phyloP scores from a whole-genome alignment of 2,329 filamentous ascomycete species.

The Trichoderma asperellum region DNA sequence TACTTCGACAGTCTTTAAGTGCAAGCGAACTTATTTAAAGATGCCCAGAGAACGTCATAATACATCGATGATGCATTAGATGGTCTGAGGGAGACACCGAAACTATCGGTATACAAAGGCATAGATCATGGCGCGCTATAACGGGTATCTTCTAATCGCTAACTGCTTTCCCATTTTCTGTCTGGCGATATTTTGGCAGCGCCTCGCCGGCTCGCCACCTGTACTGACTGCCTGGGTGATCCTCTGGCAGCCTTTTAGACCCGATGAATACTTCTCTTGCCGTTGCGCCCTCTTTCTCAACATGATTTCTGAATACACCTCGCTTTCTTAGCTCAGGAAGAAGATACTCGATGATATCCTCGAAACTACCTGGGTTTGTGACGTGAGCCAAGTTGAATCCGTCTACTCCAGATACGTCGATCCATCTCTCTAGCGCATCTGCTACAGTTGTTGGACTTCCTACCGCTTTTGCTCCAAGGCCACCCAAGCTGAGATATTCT shows the following conservation, averaged over 20 bases:
- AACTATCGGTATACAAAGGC: neutral
- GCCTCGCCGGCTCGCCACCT: conserved; percentile 30
- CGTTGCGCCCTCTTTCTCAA: conserved; percentile 30
- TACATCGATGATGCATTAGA: neutral
- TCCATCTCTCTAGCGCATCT: conserved; percentile 53
- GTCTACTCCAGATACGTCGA: conserved; percentile 40
- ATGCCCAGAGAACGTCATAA: neutral
- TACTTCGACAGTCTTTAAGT: neutral
- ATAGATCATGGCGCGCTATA: neutral
- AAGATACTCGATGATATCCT: conserved; percentile 64
- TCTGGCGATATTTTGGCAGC: conserved; percentile 4
- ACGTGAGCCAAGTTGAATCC: conserved; percentile 50
- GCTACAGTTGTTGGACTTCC: conserved; percentile 51
- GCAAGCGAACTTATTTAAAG: neutral
- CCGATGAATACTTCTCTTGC: conserved; percentile 31
- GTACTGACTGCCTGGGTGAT: conserved; percentile 29
- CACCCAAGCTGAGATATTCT: conserved; percentile 57
- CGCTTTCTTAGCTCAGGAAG: conserved; percentile 60
- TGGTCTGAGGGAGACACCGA: neutral
- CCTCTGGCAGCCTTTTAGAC: conserved; percentile 28
- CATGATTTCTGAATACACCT: conserved; percentile 26
- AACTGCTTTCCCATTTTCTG: neutral
- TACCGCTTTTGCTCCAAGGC: conserved; percentile 52
- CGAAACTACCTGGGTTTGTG: conserved; percentile 58
- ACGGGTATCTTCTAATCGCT: neutral